phyloP scores from a whole-genome alignment of 257 asterid genomes.

The Solanum phureja region DNA sequence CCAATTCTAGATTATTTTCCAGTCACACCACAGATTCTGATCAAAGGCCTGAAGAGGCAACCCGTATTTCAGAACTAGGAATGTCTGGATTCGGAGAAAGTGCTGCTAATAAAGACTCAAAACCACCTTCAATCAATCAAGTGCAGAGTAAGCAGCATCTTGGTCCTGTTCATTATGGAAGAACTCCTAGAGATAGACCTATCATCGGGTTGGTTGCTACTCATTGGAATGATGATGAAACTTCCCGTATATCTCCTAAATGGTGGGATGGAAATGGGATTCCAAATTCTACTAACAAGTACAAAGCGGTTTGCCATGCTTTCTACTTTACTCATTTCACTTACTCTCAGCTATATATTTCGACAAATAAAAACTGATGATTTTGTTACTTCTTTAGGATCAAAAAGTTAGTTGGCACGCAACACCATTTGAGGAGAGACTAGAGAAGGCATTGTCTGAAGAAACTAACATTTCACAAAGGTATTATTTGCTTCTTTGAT shows the following conservation, averaged over 20 bases:
- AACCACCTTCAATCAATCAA: slow-evolving; percentile 27
- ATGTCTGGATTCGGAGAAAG: slow-evolving; percentile 3
- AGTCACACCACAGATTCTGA: slow-evolving; percentile 10
- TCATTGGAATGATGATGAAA: slow-evolving; percentile 75
- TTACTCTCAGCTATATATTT: background rate
- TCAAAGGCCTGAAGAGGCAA: slow-evolving; percentile 15
- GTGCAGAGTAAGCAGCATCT: slow-evolving; percentile 13
- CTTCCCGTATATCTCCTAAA: slow-evolving; percentile 45
- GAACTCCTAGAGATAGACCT: slow-evolving; percentile 68
- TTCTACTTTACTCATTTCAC: background rate
- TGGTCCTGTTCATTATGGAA: slow-evolving; percentile 10
- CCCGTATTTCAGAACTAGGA: slow-evolving; percentile 7
- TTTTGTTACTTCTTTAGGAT: slow-evolving; percentile 13
- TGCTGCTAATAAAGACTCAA: slow-evolving; percentile 26
- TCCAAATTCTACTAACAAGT: slow-evolving; percentile 90
- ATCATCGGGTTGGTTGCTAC: slow-evolving; percentile 91
- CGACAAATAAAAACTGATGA: background rate
- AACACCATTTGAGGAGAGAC: slow-evolving; percentile 52
- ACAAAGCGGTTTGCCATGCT: slow-evolving; percentile 60
- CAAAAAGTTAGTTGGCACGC: slow-evolving; percentile 16
- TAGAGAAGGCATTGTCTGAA: slow-evolving; percentile 66
- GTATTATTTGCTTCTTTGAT: slow-evolving; percentile 19
- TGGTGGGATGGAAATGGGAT: slow-evolving; percentile 94
- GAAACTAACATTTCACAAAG: slow-evolving; percentile 53
- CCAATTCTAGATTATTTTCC: background rate